Base-by-base conservation (phyloP, 1,284 basidiomycete species). In the Marasmius fiardii region DNA sequence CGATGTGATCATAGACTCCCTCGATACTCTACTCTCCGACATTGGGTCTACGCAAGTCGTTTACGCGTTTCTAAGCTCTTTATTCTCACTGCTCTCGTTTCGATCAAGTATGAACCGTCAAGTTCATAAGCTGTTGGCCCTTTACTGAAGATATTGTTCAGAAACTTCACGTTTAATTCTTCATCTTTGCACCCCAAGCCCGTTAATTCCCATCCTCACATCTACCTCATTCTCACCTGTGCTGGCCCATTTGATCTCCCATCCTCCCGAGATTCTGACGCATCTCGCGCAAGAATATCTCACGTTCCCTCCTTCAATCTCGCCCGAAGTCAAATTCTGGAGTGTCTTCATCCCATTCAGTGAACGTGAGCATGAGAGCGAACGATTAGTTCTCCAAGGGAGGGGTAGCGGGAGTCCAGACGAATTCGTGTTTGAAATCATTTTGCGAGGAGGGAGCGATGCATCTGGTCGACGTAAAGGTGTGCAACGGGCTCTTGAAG, bases 291-390 rank as follows among this genome's bases (percentile, higher is more conserved):
- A 75, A 39, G 80, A 83, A 20, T 92, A 90, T 66, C 76, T 90
- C 51, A 80, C 81, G 2, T 77, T 77, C 0, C 89, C 89, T 0
- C 88, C 91, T 0, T 85, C 86, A 4, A 64, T 75, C 37, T 79
- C 83, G 2, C 63, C 80, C 0, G 73, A 77, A n/a, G 73, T 78
- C 53, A 89, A 88, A 63, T 92, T 92, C 70, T 92, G 88, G 88
- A 71, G 74, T 31, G 75, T 88, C 5, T 92, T 92, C 64, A 67
- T 83, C 16, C 87, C 88, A 0, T 64, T 90, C 58, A 80, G 84
- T 37, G 80, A 84, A 62, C 78, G 90, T 12, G 67, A 63, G 3
- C 70, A 78, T 47, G 86, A 90, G 58, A 77, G 76, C 18, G 85
- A 88, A 60, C 71, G 68, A 43, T 71, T 61, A 85, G 85, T 1